Evolutionary conservation across 768 basidiomycete species (phyloP).

Genomic region (Pleurotus giganteus): DNA sequence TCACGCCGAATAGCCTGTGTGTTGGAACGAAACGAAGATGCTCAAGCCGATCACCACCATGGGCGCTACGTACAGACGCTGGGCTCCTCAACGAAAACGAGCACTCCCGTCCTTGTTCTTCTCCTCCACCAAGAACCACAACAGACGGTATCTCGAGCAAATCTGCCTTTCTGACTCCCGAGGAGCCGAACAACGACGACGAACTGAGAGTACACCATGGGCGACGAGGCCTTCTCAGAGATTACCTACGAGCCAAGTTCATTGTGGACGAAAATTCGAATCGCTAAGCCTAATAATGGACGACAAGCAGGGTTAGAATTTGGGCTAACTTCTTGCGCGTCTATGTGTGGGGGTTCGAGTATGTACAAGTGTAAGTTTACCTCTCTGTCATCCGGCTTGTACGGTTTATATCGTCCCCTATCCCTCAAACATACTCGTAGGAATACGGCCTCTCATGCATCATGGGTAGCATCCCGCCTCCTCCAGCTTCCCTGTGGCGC

Average conservation of each 20-base stretch:
- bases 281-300: not conserved
- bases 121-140: not conserved
- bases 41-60: not conserved
- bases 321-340: not conserved
- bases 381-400: not conserved
- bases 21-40: not conserved
- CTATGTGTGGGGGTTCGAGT: not conserved
- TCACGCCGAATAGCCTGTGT: not conserved
- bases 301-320: not conserved
- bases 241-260: not conserved
- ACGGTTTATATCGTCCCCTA: not conserved
- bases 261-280: not conserved
- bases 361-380: constrained; percentile 7
- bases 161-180: not conserved
- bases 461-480: not conserved
- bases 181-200: constrained; percentile 2
- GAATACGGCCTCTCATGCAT: not conserved
- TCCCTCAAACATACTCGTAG: constrained; percentile 2
- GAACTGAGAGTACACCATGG: not conserved
- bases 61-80: not conserved
- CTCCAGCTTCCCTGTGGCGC: not conserved
- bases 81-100: not conserved
- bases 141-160: not conserved
- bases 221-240: not conserved
- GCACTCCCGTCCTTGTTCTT: not conserved